phyloP scores from a whole-genome alignment of 495 filamentous ascomycete species.

The Friedmanniomyces endolithicus region DNA sequence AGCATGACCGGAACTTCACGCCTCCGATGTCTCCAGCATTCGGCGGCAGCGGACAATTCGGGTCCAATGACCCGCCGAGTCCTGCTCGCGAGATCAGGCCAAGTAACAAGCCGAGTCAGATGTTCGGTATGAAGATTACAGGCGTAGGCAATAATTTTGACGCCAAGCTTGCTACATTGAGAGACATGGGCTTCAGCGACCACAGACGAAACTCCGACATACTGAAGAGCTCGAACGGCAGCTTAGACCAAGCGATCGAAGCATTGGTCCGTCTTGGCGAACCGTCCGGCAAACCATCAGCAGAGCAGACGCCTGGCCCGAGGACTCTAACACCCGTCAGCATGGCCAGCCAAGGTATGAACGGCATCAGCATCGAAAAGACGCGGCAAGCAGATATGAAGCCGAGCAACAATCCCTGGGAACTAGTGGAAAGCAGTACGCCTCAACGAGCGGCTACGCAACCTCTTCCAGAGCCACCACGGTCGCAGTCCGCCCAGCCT shows the following conservation, averaged over 20 bases:
- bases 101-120: conserved; percentile 45
- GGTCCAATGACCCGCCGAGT: conserved; percentile 4
- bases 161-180: conserved; percentile 59
- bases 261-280: conserved; percentile 71
- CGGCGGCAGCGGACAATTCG: conserved; percentile 22
- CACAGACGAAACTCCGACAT: conserved; percentile 68
- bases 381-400: conserved; percentile 14
- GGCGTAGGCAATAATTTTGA: conserved; percentile 46
- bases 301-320: conserved; percentile 5
- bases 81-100: not conserved
- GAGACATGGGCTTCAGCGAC: conserved; percentile 88
- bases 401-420: conserved; percentile 15
- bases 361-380: conserved; percentile 19
- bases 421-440: conserved; percentile 4
- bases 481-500: conserved; percentile 15
- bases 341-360: conserved; percentile 12
- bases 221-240: conserved; percentile 66
- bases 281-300: conserved; percentile 23
- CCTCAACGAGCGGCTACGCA: conserved; percentile 11
- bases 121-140: conserved; percentile 55
- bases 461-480: conserved; percentile 13
- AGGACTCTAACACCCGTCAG: conserved; percentile 11
- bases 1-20: conserved; percentile 12
- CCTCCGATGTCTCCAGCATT: conserved; percentile 27
- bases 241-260: conserved; percentile 73